phyloP scores from a whole-genome alignment of 1,139 yeast genomes.

The Blastobotrys ciferrii region DNA sequence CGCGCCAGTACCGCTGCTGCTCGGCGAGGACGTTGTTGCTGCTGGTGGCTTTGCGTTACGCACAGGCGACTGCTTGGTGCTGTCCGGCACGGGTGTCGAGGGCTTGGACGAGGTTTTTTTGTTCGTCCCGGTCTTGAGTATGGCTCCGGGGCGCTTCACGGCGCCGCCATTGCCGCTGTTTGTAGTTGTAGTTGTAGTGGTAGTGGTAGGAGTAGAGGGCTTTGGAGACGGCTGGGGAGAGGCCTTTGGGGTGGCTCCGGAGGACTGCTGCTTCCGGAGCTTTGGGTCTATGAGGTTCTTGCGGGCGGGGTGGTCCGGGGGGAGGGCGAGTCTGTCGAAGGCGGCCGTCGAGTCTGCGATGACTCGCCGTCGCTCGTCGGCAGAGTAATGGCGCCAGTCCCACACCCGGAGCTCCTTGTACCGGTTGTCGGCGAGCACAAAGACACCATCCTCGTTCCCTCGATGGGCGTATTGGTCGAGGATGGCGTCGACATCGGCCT shows the following conservation, averaged over 20 bases:
- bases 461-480: slow-evolving; percentile 33
- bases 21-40: slow-evolving; percentile 15
- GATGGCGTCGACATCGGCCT: slow-evolving; percentile 31
- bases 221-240: slow-evolving; percentile 11
- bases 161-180: slow-evolving; percentile 10
- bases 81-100: background rate
- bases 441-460: slow-evolving; percentile 15
- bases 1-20: slow-evolving; percentile 12
- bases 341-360: slow-evolving; percentile 33
- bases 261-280: slow-evolving; percentile 12
- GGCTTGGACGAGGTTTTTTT: slow-evolving; percentile 5
- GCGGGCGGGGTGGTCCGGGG: slow-evolving; percentile 35
- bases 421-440: slow-evolving; percentile 31
- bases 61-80: background rate
- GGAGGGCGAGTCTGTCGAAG: slow-evolving; percentile 33
- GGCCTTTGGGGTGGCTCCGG: slow-evolving; percentile 8
- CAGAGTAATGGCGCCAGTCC: slow-evolving; percentile 40
- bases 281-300: slow-evolving; percentile 34
- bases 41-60: slow-evolving; percentile 19
- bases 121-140: slow-evolving; percentile 20
- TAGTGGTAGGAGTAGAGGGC: slow-evolving; percentile 15
- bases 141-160: slow-evolving; percentile 22
- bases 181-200: slow-evolving; percentile 12
- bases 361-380: slow-evolving; percentile 34
- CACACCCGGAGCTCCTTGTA: slow-evolving; percentile 38